Base-by-base conservation (phyloP, 2,329 filamentous ascomycete genomes). In the Sclerotinia spermophila region DNA sequence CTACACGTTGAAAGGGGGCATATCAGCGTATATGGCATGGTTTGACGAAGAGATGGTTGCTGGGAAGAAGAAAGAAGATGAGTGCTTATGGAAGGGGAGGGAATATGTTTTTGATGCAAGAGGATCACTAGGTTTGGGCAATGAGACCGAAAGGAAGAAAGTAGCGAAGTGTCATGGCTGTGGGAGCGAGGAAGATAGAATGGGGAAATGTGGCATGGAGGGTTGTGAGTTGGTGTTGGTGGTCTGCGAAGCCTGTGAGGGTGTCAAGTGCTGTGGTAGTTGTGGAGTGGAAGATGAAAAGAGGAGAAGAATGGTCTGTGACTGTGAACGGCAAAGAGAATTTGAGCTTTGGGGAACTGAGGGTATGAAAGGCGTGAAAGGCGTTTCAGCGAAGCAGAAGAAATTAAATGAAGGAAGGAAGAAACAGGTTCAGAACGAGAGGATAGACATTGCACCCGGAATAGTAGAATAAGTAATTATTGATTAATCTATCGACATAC, bases 71-170 rank as follows among this genome's bases (percentile, higher is more conserved):
- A 67, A 5, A 15, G 58, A 75, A 11, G 67, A 73, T 15, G 77
- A 80, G 1, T 76, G 74, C 42, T 64, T 79, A 5, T 80, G 79
- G 60, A 75, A 74, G 61, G 78, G 78, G 10, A 74, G 73, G 59
- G 79, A 80, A 40, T 80, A 78, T 64, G 78, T 80, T 13, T 80
- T 80, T 72, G 78, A 80, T 73, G 78, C 77, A 2, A 74, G 78
- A 71, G 78, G 78, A 5, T 78, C 77, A 2, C 75, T 72, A 11
- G 75, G 76, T 2, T 40, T 79, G 33, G 65, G 40, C 13, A 55
- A 55, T 21, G 42, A 35, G 5, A 53, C 42, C 10, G 48, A 56
- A 5, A 44, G 38, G 5, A 72, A 77, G 33, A 75, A 75, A n/a
- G 77, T 79, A 15, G 75, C 77, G 7, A 74, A 51, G 11, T 79